phyloP scores from a whole-genome alignment of 2,329 filamentous ascomycete genomes.

The Pseudopithomyces chartarum region DNA sequence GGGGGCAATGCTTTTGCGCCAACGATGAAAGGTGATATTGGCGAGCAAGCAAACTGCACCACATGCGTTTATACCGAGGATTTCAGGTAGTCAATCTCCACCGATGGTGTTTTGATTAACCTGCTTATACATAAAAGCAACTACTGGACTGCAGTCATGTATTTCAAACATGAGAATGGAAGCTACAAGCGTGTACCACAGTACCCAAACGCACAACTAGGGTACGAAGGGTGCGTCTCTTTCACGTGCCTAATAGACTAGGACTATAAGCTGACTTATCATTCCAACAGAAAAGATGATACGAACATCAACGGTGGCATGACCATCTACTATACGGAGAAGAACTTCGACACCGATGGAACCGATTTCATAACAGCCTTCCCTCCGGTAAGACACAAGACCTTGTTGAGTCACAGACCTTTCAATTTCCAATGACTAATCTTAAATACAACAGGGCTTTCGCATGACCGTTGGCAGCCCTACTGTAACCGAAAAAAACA shows the following conservation, averaged over 20 bases:
- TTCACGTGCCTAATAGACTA: neutral
- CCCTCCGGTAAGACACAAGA: conserved; percentile 22
- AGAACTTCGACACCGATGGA: conserved; percentile 42
- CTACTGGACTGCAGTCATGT: conserved; percentile 28
- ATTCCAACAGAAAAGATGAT: conserved; percentile 14
- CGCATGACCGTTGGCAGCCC: conserved; percentile 42
- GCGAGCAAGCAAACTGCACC: conserved; percentile 21
- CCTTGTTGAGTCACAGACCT: neutral
- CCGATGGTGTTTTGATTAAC: neutral
- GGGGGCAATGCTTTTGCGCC: conserved; percentile 17
- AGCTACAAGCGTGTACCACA: conserved; percentile 23
- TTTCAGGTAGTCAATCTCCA: conserved; percentile 11
- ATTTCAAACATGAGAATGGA: conserved; percentile 20
- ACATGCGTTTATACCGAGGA: conserved; percentile 21
- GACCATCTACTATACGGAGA: conserved; percentile 40
- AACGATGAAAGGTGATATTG: conserved; percentile 23
- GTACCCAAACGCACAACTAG: conserved; percentile 31
- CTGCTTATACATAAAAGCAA: conserved; percentile 8
- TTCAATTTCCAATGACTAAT: neutral
- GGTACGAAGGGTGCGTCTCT: conserved; percentile 8
- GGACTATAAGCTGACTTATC: conserved; percentile 6
- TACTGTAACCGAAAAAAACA: conserved; percentile 23
- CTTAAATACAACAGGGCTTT: conserved; percentile 25
- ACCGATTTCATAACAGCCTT: conserved; percentile 30
- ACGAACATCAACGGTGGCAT: conserved; percentile 37